Evolutionary conservation across 2,329 filamentous ascomycete genomes (phyloP).

Genomic region (Microascus cirrosus): DNA sequence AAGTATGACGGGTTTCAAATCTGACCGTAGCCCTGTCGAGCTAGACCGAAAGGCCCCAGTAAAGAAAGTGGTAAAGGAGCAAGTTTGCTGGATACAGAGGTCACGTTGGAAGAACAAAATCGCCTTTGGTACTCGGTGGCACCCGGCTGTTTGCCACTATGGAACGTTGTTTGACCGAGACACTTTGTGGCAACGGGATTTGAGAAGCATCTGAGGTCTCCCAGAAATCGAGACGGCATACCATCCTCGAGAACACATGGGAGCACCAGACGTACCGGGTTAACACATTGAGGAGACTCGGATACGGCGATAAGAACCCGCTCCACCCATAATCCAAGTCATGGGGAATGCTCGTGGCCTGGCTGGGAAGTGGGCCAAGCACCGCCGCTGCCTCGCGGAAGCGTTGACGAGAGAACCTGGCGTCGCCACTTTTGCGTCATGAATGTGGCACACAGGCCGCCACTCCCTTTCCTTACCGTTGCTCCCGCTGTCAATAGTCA

Average conservation of each 20-base stretch:
- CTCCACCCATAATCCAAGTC: no score
- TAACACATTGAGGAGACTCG: no score
- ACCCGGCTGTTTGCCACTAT: neutral
- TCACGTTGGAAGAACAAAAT: neutral
- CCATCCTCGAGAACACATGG: no score
- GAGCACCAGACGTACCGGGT: no score
- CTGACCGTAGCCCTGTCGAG: neutral
- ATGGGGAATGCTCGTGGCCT: neutral
- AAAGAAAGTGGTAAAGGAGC: neutral
- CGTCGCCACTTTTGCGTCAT: neutral
- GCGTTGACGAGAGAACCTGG: neutral
- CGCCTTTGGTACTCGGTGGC: neutral
- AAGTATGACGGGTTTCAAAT: neutral
- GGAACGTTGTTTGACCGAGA: neutral
- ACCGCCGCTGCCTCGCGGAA: no score
- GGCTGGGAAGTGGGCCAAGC: no score
- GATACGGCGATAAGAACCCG: neutral
- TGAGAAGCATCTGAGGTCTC: neutral
- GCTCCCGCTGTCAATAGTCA: neutral
- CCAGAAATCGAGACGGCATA: neutral
- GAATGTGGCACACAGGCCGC: neutral
- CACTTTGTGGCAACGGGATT: neutral
- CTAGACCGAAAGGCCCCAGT: neutral
- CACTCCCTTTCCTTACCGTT: neutral
- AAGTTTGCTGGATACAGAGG: neutral